Percentiles rank a stretch among this genome's conserved stretches.
phyloP scores from a whole-genome alignment of 73 alveolate genomes.

The Paramecium sonneborni region DNA sequence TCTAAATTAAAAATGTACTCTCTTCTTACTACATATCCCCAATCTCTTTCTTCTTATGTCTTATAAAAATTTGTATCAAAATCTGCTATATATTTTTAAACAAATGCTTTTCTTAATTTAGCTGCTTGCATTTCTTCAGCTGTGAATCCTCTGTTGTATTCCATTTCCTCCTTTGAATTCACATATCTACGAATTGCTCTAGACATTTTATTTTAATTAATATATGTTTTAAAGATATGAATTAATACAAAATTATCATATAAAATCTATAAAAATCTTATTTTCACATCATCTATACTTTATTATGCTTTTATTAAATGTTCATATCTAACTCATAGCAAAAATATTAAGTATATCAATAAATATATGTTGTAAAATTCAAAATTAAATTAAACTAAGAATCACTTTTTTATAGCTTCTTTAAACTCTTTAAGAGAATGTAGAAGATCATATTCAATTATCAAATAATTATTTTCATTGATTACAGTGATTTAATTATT shows the following conservation, averaged over 20 bases:
- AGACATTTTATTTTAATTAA: constrained; percentile 56
- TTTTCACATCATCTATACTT: too few species aligned
- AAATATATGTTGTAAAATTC: background rate
- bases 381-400: background rate
- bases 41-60: constrained; percentile 87
- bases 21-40: constrained; percentile 88
- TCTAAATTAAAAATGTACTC: constrained; percentile 60
- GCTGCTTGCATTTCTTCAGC: constrained; percentile 63
- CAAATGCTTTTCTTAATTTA: constrained; percentile 62
- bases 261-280: background rate
- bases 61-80: constrained; percentile 65
- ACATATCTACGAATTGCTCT: constrained; percentile 67
- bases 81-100: constrained; percentile 65
- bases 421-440: background rate
- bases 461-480: background rate
- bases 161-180: constrained; percentile 60
- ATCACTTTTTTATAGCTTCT: background rate
- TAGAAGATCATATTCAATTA: background rate
- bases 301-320: too few species aligned
- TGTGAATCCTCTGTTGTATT: constrained; percentile 63
- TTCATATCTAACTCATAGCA: too few species aligned
- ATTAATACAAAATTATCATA: background rate
- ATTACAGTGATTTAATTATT: background rate
- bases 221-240: background rate
- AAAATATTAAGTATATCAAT: background rate